Evolutionary conservation across 768 basidiomycete genomes (phyloP).

Genomic region (Thelephora ganbajun): DNA sequence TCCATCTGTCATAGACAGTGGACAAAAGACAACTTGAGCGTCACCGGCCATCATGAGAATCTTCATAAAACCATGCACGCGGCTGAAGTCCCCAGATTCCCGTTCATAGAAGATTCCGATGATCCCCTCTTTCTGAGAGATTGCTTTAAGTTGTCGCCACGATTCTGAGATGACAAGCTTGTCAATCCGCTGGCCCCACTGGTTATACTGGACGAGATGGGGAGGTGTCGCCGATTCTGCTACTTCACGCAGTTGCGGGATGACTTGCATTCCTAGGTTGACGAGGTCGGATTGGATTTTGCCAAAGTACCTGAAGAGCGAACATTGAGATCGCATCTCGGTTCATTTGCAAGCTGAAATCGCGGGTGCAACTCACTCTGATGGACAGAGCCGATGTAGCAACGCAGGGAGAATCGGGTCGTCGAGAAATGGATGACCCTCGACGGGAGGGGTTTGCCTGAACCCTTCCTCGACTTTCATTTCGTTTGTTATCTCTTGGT

Average conservation of each 20-base stretch:
- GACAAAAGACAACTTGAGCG: slow-evolving; percentile 56
- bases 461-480: slow-evolving; percentile 62
- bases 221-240: slow-evolving; percentile 31
- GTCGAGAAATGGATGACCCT: slow-evolving; percentile 44
- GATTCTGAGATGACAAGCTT: slow-evolving; percentile 55
- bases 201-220: slow-evolving; percentile 52
- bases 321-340: neutral
- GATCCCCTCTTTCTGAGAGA: slow-evolving; percentile 49
- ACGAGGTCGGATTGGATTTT: slow-evolving; percentile 50
- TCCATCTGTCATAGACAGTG: slow-evolving; percentile 72
- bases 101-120: slow-evolving; percentile 59
- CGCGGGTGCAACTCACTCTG: slow-evolving; percentile 17
- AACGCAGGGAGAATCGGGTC: slow-evolving; percentile 52
- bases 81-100: slow-evolving; percentile 42
- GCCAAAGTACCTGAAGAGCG: slow-evolving; percentile 16
- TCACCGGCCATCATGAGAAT: slow-evolving; percentile 47
- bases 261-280: slow-evolving; percentile 39
- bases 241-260: slow-evolving; percentile 39
- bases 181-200: slow-evolving; percentile 59
- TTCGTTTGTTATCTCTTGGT: slow-evolving; percentile 7
- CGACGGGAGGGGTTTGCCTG: slow-evolving; percentile 41
- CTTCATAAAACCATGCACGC: slow-evolving; percentile 56
- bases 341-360: neutral
- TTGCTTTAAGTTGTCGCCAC: slow-evolving; percentile 54
- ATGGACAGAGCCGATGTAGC: slow-evolving; percentile 42